A percentile compares a stretch with the other conserved stretches of the same genome.
Evolutionary conservation across 208 protist species (phyloP).

Genomic region (Leishmania gerbilli): DNA sequence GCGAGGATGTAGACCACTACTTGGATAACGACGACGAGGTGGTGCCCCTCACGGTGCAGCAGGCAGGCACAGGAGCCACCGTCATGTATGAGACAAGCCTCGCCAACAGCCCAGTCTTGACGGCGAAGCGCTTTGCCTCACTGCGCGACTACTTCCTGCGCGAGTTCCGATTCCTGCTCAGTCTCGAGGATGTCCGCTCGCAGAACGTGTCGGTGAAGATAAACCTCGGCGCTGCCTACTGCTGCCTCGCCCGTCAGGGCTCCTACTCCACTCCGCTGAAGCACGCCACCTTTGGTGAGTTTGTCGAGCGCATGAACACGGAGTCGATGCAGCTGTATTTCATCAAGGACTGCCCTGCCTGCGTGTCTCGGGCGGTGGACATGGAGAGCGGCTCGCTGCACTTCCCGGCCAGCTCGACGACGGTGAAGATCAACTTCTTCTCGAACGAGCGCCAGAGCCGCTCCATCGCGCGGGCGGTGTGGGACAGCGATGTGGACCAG

Average conservation of each 20-base stretch:
- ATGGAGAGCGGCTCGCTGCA: constrained; percentile 71
- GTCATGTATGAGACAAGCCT: constrained; percentile 39
- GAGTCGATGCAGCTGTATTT: constrained; percentile 91
- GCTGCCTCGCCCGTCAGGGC: constrained; percentile 74
- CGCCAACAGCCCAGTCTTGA: constrained; percentile 81
- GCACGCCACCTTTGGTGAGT: constrained; percentile 80
- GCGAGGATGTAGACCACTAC: constrained; percentile 53
- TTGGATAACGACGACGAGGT: constrained; percentile 42
- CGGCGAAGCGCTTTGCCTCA: constrained; percentile 58
- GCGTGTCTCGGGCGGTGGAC: constrained; percentile 82
- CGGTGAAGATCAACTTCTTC: constrained; percentile 86
- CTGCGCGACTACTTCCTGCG: constrained; percentile 75
- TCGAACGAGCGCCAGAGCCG: constrained; percentile 82
- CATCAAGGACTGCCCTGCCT: constrained; percentile 75
- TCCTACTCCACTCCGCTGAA: constrained; percentile 80
- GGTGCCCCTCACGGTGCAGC: constrained; percentile 54
- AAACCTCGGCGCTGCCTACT: constrained; percentile 82
- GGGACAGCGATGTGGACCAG: constrained; percentile 70
- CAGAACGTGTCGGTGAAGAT: constrained; percentile 79
- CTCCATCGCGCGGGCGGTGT: constrained; percentile 76
- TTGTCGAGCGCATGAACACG: constrained; percentile 86
- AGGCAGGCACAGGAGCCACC: constrained; percentile 16
- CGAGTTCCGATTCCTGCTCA: constrained; percentile 70
- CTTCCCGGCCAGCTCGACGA: constrained; percentile 64
- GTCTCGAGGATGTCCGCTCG: constrained; percentile 69